phyloP scores from a whole-genome alignment of 805 yeast genomes.

The Saturnispora silvae region DNA sequence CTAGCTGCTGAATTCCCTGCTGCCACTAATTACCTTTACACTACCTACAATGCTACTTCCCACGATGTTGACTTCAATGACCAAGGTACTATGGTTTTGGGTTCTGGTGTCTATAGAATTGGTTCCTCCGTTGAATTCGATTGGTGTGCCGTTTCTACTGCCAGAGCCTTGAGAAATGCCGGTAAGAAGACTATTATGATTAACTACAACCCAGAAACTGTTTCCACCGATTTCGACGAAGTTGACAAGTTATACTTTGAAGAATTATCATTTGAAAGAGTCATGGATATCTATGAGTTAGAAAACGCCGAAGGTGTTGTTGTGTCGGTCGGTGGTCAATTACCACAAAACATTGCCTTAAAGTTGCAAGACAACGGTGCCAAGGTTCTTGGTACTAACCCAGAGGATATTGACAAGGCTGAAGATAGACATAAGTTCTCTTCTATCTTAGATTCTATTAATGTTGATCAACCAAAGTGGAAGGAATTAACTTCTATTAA shows the following conservation, averaged over 20 bases:
- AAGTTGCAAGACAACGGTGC: constrained; percentile 73
- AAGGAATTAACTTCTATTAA: constrained; percentile 80
- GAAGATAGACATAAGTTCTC: constrained; percentile 98
- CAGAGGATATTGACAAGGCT: constrained; percentile 91
- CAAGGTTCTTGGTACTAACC: constrained; percentile 85
- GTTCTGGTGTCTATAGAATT: constrained; percentile 97
- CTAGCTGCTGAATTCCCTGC: constrained; percentile 99
- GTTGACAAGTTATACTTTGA: constrained; percentile 96
- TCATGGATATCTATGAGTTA: constrained; percentile 91
- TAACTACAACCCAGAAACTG: constrained; percentile 97
- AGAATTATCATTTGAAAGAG: constrained; percentile 91
- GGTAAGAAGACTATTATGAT: constrained; percentile 91
- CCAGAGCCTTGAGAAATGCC: constrained; percentile 80
- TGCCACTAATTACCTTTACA: constrained; percentile 86
- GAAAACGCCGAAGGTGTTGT: constrained; percentile 86
- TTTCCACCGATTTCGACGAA: constrained; percentile 97
- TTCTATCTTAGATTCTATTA: constrained; percentile 82
- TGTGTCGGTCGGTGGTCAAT: constrained; percentile 95
- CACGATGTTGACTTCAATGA: constrained; percentile 83
- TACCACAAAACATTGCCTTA: constrained; percentile 94
- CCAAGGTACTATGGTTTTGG: constrained; percentile 89
- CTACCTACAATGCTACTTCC: constrained; percentile 85
- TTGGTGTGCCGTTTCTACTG: constrained; percentile 98
- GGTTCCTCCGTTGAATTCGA: constrained; percentile 98
- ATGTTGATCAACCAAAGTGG: constrained; percentile 97